A percentile compares a stretch with the other conserved stretches of the same genome.
Conservation (phyloP, 106 monocot genomes). For the Alisma plantagoaquatica region DNA sequence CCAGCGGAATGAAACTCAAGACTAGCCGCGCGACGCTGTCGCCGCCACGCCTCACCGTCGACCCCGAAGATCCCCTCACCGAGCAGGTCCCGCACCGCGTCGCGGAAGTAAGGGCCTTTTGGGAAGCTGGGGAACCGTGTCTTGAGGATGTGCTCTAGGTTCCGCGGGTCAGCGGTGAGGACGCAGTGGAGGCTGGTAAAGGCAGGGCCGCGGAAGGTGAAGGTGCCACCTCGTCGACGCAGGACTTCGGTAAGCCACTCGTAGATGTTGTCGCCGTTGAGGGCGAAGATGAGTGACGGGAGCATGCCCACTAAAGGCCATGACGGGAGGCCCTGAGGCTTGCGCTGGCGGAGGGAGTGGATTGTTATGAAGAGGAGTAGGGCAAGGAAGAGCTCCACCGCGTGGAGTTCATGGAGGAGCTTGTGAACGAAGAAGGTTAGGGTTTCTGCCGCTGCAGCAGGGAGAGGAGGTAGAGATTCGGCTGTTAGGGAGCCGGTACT, state of each 20-base stretch:
- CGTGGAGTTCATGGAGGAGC: conserved; percentile 34
- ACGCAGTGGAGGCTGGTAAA: conserved; percentile 75
- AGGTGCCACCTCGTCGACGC: conserved; percentile 43
- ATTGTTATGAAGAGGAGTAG: conserved; percentile 57
- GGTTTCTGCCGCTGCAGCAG: not conserved
- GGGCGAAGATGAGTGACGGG: conserved; percentile 60
- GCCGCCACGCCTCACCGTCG: conserved; percentile 75
- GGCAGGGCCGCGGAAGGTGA: conserved; percentile 64
- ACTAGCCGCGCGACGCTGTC: conserved; percentile 67
- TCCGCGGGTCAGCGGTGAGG: conserved; percentile 79
- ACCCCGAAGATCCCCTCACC: conserved; percentile 86
- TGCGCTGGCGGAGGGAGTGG: conserved; percentile 50
- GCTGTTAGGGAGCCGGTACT: too few species aligned
- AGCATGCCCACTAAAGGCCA: conserved; percentile 91
- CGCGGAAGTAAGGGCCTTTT: conserved; percentile 73
- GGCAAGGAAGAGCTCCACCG: conserved; percentile 53
- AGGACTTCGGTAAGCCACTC: conserved; percentile 84
- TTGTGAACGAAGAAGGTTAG: not conserved
- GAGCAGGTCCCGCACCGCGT: conserved; percentile 47
- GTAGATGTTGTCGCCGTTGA: conserved; percentile 60
- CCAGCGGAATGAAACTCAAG: conserved; percentile 86
- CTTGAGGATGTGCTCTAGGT: conserved; percentile 88
- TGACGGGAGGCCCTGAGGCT: conserved; percentile 39
- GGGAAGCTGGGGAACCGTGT: conserved; percentile 80
- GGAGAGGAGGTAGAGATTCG: not conserved